Evolutionary conservation across 495 filamentous ascomycete species (phyloP).

Genomic region (Sabuloglossum arenarium): DNA sequence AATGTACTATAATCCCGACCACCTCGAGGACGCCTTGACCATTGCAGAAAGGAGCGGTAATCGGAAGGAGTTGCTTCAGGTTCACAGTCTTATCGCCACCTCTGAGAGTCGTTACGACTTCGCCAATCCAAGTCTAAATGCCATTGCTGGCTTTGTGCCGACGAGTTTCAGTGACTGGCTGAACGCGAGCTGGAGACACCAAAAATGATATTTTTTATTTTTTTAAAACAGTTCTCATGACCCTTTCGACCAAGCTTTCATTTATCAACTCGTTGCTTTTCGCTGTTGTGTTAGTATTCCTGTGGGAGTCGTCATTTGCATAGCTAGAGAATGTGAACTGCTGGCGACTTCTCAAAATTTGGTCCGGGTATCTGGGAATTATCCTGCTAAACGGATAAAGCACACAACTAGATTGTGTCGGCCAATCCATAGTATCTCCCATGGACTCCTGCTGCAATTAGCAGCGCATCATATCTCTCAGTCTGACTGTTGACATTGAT

Average conservation of each 20-base stretch:
- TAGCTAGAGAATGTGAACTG: background rate
- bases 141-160: conserved; percentile 18
- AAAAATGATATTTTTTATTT: background rate
- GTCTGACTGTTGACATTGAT: background rate
- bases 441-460: background rate
- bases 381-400: background rate
- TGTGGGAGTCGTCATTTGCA: background rate
- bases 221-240: background rate
- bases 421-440: background rate
- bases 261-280: background rate
- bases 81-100: conserved; percentile 26
- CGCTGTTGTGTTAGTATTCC: background rate
- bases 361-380: background rate
- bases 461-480: background rate
- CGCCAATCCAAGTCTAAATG: conserved; percentile 21
- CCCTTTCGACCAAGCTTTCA: background rate
- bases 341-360: background rate
- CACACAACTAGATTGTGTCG: background rate
- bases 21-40: background rate
- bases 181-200: conserved; percentile 10
- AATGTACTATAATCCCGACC: background rate
- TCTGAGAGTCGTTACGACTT: conserved; percentile 27
- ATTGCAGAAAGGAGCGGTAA: background rate
- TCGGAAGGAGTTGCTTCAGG: background rate
- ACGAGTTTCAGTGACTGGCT: conserved; percentile 25